A percentile compares a stretch with the other conserved stretches of the same genome.
phyloP scores from a whole-genome alignment of 2,329 filamentous ascomycete genomes.

The Cercospora sp. region DNA sequence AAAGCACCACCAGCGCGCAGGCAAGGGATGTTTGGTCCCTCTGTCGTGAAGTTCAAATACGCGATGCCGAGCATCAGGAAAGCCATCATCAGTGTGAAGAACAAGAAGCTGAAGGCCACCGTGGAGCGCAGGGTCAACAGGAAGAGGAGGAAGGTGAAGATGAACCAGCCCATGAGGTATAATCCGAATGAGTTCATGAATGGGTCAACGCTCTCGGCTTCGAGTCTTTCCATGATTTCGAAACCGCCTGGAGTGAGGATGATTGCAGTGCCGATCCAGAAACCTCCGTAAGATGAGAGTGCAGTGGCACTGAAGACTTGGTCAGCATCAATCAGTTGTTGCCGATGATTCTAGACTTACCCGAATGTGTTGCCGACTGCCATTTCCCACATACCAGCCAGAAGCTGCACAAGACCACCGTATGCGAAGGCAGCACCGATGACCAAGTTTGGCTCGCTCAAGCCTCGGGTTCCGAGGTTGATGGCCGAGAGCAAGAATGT shows the following conservation, averaged over 20 bases:
- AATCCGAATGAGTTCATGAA: constrained; percentile 58
- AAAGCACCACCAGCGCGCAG: constrained; percentile 57
- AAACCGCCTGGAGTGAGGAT: constrained; percentile 57
- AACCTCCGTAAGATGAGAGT: constrained; percentile 61
- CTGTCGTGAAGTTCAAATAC: constrained; percentile 50
- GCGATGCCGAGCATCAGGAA: constrained; percentile 59
- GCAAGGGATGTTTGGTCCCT: constrained; percentile 44
- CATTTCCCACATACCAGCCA: constrained; percentile 56
- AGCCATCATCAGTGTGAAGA: constrained; percentile 59
- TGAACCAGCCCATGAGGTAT: constrained; percentile 61
- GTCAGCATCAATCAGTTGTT: background rate
- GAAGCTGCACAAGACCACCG: constrained; percentile 53
- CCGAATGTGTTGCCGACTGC: constrained; percentile 13
- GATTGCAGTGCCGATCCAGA: constrained; percentile 63
- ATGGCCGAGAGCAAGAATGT: constrained; percentile 60
- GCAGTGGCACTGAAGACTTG: constrained; percentile 59
- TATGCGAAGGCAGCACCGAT: constrained; percentile 53
- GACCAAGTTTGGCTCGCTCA: constrained; percentile 49
- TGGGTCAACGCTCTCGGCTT: constrained; percentile 39
- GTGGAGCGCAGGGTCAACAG: constrained; percentile 58
- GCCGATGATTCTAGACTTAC: background rate
- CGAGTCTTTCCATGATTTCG: constrained; percentile 50
- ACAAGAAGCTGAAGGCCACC: constrained; percentile 58
- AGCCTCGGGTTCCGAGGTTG: constrained; percentile 48
- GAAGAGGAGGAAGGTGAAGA: constrained; percentile 59